Base-by-base conservation (phyloP, 1,284 basidiomycete genomes). In the Anthracocystis walkeri region DNA sequence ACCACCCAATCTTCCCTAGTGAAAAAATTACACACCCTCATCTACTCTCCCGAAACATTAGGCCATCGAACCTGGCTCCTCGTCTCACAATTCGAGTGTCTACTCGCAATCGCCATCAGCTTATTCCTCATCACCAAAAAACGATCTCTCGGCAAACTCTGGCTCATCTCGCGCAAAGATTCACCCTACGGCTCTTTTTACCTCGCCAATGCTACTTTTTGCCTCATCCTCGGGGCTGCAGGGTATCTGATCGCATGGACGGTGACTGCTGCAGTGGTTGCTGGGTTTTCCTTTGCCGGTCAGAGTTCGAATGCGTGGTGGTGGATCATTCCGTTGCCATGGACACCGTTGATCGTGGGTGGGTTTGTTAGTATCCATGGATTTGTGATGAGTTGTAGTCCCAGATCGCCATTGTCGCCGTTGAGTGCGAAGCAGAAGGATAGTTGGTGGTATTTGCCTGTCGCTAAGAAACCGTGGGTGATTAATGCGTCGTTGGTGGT, bases 301-400 rank as follows among this genome's bases (percentile, higher is more conserved):
- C 3, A 18, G 7, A 54, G 51, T 31, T 41, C 49, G 8, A 45
- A 46, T 7, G 51, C 35, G 18, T 66, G 58, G 57, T 49, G 42
- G 50, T 65, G 64, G 64, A 35, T 44, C 18, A 40, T 65, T 20
- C 64, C 64, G 0, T 5, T 45, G 1, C 64, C 64, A 10, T 65
- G 57, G 51, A 16, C 5, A 6, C 63, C 63, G 11, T 50, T 65
- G 18, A n/a, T 58, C 16, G 12, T 57, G 29, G 50, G 54, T 7
- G 42, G 23, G 0, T 58, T 40, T 21, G 31, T 38, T 18, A 58
- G 63, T 23, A 27, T 48, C 4, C 55, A 58, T 25, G 63, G 63
- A 21, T 65, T 65, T n/a, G 21, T 58, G 12, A 18, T 65, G 6
- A 31, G 46, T 6, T 65, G 49, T 33, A 65, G 63, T 23, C 63